Evolutionary conservation across 129 eudicot species (phyloP), one percentile per base, ranked within the genome.

Genomic region (Flaveria ramosissima): DNA sequence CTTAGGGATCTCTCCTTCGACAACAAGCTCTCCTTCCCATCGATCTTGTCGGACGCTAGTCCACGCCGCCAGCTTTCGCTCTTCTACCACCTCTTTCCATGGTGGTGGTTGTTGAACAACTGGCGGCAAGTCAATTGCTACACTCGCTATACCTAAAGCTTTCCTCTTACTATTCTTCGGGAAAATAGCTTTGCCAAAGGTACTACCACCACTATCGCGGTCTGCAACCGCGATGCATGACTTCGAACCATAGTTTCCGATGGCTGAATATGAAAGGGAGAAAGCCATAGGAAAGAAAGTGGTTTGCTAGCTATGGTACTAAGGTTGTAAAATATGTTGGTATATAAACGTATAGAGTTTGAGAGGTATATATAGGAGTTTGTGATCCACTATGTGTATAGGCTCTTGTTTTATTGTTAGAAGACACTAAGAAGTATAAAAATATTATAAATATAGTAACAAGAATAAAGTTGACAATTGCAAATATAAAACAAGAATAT

Each of bases 21-120:
- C 97, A 20, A 45, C 57, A 19, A 95, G 96, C 84, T 91, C 96
- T 30, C 99, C 99, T 71, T 94, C 96, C 99, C 99, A 95, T 15
- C 92, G 75, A 63, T 95, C 99, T 53, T 88, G 96, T 48, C 20
- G 80, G 36, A 95, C 70, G 71, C 99, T 95, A 20, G 90, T 89
- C 99, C 99, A 95, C 2, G 97, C 99, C 9, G 82, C 89, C 12
- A 89, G 80, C 74, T 88, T 92, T 41, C 59, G 32, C 48, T 77
- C 87, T 17, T 73, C 80, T 14, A 26, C 77, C 9, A 67, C 78
- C 8, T 27, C 83, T 17, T 70, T 84, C 50, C 72, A 59, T 10
- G 73, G 30, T 7, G 89, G 89, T 15, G 16, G 53, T 59, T 75
- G 73, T 13, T 15, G 60, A 73, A 71, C 80, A 53, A 75, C 56